Percentiles rank a stretch among this genome's conserved stretches.
Conservation (phyloP, 768 basidiomycete genomes). For the Fomitopsis pulvina region DNA sequence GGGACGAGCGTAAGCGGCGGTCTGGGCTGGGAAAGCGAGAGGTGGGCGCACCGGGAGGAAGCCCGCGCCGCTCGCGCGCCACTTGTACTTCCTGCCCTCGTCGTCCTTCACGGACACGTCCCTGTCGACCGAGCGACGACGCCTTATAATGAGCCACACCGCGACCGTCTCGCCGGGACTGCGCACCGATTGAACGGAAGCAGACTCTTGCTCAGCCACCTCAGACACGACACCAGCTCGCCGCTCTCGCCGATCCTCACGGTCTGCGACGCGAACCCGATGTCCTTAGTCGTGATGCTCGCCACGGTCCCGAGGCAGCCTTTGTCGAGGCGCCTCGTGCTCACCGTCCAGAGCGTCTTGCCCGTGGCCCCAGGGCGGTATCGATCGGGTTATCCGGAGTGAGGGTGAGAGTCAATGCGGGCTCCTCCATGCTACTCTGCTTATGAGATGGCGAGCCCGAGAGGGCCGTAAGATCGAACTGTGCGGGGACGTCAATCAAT, state of each 20-base stretch:
- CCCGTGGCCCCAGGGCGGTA: constrained; percentile 29
- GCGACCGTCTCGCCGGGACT: not conserved
- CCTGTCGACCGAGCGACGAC: constrained; percentile 16
- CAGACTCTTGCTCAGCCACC: constrained; percentile 35
- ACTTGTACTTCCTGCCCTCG: constrained; percentile 30
- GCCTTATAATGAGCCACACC: not conserved
- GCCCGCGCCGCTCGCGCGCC: constrained; percentile 35
- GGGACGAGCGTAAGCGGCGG: no score
- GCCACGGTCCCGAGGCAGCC: constrained; percentile 28
- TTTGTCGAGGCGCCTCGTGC: constrained; percentile 28
- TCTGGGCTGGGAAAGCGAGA: not conserved
- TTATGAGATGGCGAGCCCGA: no score
- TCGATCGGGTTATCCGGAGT: constrained; percentile 37
- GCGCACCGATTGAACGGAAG: constrained; percentile 36
- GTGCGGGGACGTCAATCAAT: no score
- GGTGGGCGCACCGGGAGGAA: constrained; percentile 26
- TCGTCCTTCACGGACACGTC: constrained; percentile 31
- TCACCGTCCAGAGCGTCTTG: constrained; percentile 31
- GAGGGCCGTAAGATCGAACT: no score
- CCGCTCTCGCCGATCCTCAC: constrained; percentile 21
- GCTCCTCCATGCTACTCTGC: not conserved
- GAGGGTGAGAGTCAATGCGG: constrained; percentile 24
- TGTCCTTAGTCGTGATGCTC: constrained; percentile 32
- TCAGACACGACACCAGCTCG: constrained; percentile 24
- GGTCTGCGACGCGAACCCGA: constrained; percentile 22